Conservation (phyloP, 108 stramenopile species). For the Licmophora abbreviata region DNA sequence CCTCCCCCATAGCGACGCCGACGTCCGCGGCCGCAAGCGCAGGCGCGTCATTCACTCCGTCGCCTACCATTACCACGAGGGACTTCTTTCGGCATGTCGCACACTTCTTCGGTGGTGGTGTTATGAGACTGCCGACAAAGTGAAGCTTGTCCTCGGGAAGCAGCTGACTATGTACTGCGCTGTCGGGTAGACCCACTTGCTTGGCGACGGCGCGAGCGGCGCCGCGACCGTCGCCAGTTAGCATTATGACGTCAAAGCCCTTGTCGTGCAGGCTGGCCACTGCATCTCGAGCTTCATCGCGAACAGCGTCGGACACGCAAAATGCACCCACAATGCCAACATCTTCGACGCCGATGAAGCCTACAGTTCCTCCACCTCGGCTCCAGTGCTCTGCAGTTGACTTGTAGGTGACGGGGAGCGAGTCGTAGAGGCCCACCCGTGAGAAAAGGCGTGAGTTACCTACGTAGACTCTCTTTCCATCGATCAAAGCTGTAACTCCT, state of each 20-base stretch:
- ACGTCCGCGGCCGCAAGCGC: constrained; percentile 89
- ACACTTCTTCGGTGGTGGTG: constrained; percentile 12
- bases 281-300: constrained; percentile 60
- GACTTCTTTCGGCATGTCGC: constrained; percentile 8
- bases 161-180: constrained; percentile 45
- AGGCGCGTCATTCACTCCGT: constrained; percentile 96
- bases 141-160: constrained; percentile 83
- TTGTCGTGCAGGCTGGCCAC: constrained; percentile 32
- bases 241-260: constrained; percentile 84
- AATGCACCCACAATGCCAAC: constrained; percentile 72
- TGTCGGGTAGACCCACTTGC: constrained; percentile 54
- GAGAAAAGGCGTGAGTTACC: constrained; percentile 71
- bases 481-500: constrained; percentile 60
- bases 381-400: constrained; percentile 40
- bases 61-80: constrained; percentile 66
- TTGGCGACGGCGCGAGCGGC: constrained; percentile 85
- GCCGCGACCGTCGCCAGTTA: constrained; percentile 94
- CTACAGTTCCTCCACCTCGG: constrained; percentile 64
- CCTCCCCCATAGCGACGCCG: constrained; percentile 97
- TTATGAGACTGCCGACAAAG: constrained; percentile 44
- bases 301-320: constrained; percentile 62
- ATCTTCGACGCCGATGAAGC: constrained; percentile 69
- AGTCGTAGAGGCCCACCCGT: constrained; percentile 48
- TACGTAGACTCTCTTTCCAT: constrained; percentile 52
- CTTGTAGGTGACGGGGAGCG: constrained; percentile 14